Percentiles rank a stretch among this genome's conserved stretches.
These are phyloP conservation scores for Ogataea nonfermentans DNA, from an alignment of 805 yeast genomes.

Conservation along the genomic window DNA sequence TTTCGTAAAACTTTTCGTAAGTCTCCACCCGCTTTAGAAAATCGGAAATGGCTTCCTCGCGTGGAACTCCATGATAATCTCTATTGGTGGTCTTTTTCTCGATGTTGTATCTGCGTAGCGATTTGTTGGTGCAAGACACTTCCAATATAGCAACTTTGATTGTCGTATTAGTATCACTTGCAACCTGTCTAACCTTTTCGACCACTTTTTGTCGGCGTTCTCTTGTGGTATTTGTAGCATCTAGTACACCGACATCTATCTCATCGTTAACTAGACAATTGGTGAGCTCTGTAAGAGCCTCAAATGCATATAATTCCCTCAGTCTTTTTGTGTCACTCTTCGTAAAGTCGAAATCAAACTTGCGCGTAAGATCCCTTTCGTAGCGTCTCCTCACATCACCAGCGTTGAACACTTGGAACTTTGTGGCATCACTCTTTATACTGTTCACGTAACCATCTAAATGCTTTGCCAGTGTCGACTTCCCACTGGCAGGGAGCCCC, in stretches of 20 bases:
- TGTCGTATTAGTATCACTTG: conserved; percentile 41
- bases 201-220: conserved; percentile 56
- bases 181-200: conserved; percentile 50
- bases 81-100: conserved; percentile 60
- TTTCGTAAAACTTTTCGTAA: conserved; percentile 44
- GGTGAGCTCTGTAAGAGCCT: conserved; percentile 76
- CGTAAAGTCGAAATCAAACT: conserved; percentile 36
- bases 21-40: conserved; percentile 55
- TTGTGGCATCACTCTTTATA: conserved; percentile 13
- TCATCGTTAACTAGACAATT: conserved; percentile 69
- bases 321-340: conserved; percentile 45
- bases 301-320: conserved; percentile 93
- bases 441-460: conserved; percentile 24
- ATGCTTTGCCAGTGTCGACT: conserved; percentile 47
- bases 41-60: conserved; percentile 53
- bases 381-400: conserved; percentile 48
- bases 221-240: conserved; percentile 64
- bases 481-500: conserved; percentile 94
- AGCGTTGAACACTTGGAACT: conserved; percentile 44
- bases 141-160: conserved; percentile 56
- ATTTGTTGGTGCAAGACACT: conserved; percentile 53
- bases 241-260: conserved; percentile 90
- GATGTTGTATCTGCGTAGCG: conserved; percentile 56
- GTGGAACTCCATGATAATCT: conserved; percentile 56
- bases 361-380: conserved; percentile 22